Percentiles rank a stretch among this genome's conserved stretches.
These are phyloP conservation scores for Hypholoma sublateritium DNA, from an alignment of 768 basidiomycete genomes.

Conservation along the genomic window DNA sequence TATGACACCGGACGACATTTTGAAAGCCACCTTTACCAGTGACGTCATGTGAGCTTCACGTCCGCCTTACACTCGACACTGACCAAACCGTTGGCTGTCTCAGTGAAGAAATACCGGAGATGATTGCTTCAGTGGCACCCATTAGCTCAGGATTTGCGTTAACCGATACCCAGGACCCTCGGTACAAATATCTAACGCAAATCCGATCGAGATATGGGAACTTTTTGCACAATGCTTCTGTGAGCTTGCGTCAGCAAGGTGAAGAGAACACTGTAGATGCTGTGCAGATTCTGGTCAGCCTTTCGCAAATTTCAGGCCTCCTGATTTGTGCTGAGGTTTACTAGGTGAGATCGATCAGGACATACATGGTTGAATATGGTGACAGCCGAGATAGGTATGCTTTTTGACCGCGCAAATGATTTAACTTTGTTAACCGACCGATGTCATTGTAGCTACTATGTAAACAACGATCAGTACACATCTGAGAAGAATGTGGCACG, in stretches of 20 bases:
- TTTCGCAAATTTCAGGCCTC: neutral
- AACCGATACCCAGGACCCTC: constrained; percentile 60
- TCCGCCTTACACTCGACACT: neutral
- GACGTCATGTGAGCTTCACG: constrained; percentile 62
- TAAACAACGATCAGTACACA: constrained; percentile 56
- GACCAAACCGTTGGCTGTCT: neutral
- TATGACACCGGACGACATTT: constrained; percentile 48
- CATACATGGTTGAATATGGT: constrained; percentile 74
- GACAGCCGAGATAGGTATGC: constrained; percentile 58
- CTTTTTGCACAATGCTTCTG: constrained; percentile 72
- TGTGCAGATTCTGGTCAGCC: constrained; percentile 66
- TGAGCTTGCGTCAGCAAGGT: constrained; percentile 66
- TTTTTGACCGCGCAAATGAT: neutral
- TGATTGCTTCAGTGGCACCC: constrained; percentile 65
- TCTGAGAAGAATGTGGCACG: constrained; percentile 67
- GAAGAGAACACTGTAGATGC: constrained; percentile 83
- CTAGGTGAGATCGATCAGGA: constrained; percentile 67
- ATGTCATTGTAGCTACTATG: constrained; percentile 42
- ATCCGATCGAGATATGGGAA: constrained; percentile 64
- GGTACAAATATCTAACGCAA: constrained; percentile 57
- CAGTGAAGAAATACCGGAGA: constrained; percentile 76
- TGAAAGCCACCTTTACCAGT: constrained; percentile 43
- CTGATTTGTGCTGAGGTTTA: neutral
- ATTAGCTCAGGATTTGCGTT: constrained; percentile 69
- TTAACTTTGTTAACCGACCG: neutral